Evolutionary conservation across 345 rosid genomes (phyloP), one percentile per base, ranked within the genome.

Genomic region (Tarenaya hassleriana): DNA sequence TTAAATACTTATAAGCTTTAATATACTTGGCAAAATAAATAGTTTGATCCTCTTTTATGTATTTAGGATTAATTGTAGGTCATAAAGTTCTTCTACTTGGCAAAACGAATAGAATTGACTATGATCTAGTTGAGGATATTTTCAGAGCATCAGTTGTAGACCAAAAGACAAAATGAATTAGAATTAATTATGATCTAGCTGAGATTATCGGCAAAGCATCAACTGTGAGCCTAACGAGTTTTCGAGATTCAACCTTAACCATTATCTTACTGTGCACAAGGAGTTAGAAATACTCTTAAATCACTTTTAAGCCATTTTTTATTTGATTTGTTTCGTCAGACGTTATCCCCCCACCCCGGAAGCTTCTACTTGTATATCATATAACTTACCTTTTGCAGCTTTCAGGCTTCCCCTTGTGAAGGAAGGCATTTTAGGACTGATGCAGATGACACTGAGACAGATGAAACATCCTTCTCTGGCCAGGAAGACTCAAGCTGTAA

Each of bases 381-480:
- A 16, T 56, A 37, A 56, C 67, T 47, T 41, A 32, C 21, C 32
- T 56, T 39, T 57, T 78, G 71, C 79, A 87, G 95, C 61, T 80
- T 79, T 71, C 92, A 78, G 69, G 78, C 81, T 54, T 76, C 85
- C 56, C 95, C 96, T 4, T 61, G 77, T 16, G 98, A 91, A 55
- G 87, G 66, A 55, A 65, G 77, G 65, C 76, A 73, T 62, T 70
- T 56, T 63, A 75, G 83, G 67, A 77, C 78, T 62, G 84, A 75
- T 69, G 46, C 69, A 46, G 83, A 82, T 73, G 89, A 82, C 55
- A 79, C 76, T 3, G 92, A 84, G 75, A 82, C 82, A 50, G 83
- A 78, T 73, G 96, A 84, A 67, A 75, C 94, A 21, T 84, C 96
- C 39, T 60, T 73, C 55, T 87, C 98, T 61, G 96, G 95, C 58